Conservation (phyloP, 208 protist species). For the Trypanosoma caninum region DNA sequence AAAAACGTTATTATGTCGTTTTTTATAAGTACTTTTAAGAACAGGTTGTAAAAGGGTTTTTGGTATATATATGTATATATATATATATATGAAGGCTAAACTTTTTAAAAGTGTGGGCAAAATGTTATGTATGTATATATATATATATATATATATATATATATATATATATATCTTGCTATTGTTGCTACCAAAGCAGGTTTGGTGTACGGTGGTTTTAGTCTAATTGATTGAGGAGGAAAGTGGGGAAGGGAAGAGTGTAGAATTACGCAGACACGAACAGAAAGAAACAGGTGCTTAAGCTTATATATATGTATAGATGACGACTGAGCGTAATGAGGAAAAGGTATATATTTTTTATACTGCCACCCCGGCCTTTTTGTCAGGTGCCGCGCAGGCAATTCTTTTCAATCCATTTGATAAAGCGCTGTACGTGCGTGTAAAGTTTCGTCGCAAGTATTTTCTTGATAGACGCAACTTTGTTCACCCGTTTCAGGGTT, state of each 20-base stretch:
- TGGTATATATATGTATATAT: constrained; percentile 2
- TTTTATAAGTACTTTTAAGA: neutral
- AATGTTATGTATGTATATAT: too few relatives aligned
- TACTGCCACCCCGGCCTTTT: constrained; percentile 55
- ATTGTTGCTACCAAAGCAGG: too few relatives aligned
- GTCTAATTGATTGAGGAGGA: too few relatives aligned
- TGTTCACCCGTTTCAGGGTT: constrained; percentile 88
- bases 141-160: constrained; percentile 2
- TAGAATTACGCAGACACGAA: too few relatives aligned
- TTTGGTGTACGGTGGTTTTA: too few relatives aligned
- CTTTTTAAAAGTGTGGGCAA: too few relatives aligned
- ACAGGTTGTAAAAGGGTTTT: too few relatives aligned
- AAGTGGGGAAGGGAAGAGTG: too few relatives aligned
- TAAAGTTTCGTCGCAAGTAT: constrained; percentile 56
- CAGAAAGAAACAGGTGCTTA: too few relatives aligned
- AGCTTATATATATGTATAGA: too few relatives aligned
- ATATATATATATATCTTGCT: neutral
- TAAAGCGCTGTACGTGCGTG: constrained; percentile 86
- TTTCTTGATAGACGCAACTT: constrained; percentile 87
- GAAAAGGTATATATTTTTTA: constrained; percentile 42
- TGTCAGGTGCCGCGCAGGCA: constrained; percentile 78
- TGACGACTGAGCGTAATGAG: neutral
- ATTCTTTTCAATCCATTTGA: constrained; percentile 90
- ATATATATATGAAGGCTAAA: constrained; percentile 1
- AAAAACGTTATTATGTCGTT: neutral